These are phyloP conservation scores for Trametes punicea DNA, from an alignment of 768 basidiomycete species.

Conservation along the genomic window DNA sequence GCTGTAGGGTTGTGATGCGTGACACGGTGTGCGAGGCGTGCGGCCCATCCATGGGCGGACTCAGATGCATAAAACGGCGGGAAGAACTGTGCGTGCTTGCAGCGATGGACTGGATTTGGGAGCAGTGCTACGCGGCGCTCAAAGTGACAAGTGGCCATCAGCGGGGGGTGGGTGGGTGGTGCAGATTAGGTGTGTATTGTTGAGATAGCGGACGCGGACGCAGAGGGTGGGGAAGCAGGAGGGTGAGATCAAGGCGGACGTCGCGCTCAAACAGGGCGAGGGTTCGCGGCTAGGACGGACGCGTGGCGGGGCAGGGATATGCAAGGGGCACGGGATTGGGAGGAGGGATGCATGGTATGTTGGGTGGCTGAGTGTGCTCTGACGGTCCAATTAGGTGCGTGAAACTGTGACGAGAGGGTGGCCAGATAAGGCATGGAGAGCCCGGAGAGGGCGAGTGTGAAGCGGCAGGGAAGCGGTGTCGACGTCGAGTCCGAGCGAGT, in stretches of 20 bases:
- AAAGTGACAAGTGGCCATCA: constrained; percentile 10
- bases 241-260: constrained; percentile 10
- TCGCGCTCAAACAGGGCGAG: neutral
- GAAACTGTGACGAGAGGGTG: constrained; percentile 3
- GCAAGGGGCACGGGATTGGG: too few species aligned
- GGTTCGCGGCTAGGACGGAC: neutral
- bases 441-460: constrained; percentile 4
- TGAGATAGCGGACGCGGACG: neutral
- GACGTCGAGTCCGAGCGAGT: too few species aligned
- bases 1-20: constrained; percentile 13
- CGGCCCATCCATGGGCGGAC: neutral
- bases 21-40: constrained; percentile 10
- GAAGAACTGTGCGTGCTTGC: constrained; percentile 7
- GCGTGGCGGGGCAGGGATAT: too few species aligned
- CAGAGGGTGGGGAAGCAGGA: neutral
- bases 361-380: neutral
- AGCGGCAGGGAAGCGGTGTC: constrained; percentile 21
- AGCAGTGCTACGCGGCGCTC: constrained; percentile 6
- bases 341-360: constrained; percentile 5
- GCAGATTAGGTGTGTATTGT: constrained; percentile 11
- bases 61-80: constrained; percentile 10
- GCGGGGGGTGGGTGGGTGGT: neutral
- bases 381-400: constrained; percentile 6
- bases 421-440: constrained; percentile 6
- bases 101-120: neutral